These are phyloP conservation scores for Pyricularia grisea DNA, from an alignment of 2,329 filamentous ascomycete species.

Conservation along the genomic window DNA sequence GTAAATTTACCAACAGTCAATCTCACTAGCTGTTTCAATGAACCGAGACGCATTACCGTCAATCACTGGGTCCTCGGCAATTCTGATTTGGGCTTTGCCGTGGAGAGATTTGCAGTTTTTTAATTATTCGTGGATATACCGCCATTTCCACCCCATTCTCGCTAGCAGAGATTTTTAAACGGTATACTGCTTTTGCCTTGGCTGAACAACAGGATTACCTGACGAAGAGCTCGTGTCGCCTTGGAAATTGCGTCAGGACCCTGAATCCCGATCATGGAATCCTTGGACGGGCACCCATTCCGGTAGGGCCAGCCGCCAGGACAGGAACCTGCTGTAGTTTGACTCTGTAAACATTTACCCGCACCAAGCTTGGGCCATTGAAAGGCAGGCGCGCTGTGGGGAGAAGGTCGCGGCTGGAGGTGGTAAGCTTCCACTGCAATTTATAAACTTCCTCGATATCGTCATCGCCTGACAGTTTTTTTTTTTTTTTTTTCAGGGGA, in stretches of 20 bases:
- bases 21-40: neutral
- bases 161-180: neutral
- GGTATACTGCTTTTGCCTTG: neutral
- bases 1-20: neutral
- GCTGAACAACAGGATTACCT: neutral
- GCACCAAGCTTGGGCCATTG: neutral
- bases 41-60: neutral
- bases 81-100: neutral
- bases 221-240: neutral
- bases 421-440: neutral
- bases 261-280: neutral
- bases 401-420: neutral
- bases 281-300: neutral
- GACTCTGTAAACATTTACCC: neutral
- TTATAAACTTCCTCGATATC: neutral
- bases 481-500: neutral
- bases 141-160: neutral
- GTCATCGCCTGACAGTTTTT: neutral
- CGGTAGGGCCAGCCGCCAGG: neutral
- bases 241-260: neutral
- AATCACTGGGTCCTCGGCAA: neutral
- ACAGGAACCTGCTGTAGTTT: neutral
- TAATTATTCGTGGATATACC: neutral
- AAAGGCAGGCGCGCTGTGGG: neutral
- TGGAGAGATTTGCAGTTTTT: neutral